Conservation (phyloP, 2,329 filamentous ascomycete species). For the Neopestalotiopsis rosae region DNA sequence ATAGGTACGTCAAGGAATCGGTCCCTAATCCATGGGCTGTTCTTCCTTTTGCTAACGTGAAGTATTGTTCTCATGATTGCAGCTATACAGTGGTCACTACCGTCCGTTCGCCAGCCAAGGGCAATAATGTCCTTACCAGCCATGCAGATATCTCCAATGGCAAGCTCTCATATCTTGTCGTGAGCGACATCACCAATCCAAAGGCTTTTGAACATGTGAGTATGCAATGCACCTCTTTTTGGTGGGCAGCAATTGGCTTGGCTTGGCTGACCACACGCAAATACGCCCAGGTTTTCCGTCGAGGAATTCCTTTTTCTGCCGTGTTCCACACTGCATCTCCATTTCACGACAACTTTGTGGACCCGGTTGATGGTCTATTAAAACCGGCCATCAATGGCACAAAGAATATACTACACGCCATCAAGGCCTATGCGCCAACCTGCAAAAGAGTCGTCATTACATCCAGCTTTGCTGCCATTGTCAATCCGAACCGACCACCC, state of each 20-base stretch:
- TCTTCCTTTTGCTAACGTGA: neutral
- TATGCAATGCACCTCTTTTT: neutral
- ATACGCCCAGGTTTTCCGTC: neutral
- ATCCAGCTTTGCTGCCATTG: constrained; percentile 1
- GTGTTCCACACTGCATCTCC: constrained; percentile 8
- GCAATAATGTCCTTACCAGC: neutral
- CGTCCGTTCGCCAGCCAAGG: neutral
- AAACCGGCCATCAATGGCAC: constrained; percentile 9
- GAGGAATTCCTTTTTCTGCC: neutral
- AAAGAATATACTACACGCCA: neutral
- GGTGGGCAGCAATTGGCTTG: neutral
- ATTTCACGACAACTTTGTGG: neutral
- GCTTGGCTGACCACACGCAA: too few relatives aligned
- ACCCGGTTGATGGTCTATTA: constrained; percentile 3
- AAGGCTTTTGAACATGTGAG: constrained; percentile 3
- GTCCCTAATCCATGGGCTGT: neutral
- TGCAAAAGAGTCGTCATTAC: constrained; percentile 4
- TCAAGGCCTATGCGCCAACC: constrained; percentile 5
- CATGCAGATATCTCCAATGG: neutral
- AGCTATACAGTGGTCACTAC: constrained; percentile 5
- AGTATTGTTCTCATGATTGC: neutral
- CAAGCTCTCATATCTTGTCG: constrained; percentile 3
- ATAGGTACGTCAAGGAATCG: neutral
- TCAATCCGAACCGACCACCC: neutral
- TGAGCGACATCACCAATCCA: constrained; percentile 1